Conservation (phyloP, 306 rosid genomes). For the Adenanthera pavonina region DNA sequence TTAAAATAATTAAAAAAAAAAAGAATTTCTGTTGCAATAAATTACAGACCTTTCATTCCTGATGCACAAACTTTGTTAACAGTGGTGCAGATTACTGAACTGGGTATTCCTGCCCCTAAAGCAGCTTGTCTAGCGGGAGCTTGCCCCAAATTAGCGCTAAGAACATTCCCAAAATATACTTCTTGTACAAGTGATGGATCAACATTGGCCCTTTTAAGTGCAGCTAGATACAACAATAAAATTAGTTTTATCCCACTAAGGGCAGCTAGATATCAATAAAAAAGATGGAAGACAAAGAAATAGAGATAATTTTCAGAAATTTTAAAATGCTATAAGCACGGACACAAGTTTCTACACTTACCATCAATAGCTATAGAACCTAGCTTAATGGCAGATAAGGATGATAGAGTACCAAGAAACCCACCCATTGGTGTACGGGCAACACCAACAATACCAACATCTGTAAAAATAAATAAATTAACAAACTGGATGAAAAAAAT, state of each 20-base stretch:
- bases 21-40: not conserved
- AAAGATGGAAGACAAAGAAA: not conserved
- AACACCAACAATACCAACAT: slow-evolving; percentile 96
- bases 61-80: slow-evolving; percentile 99
- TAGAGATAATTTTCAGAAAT: not conserved
- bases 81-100: slow-evolving; percentile 83
- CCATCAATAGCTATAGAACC: slow-evolving; percentile 94
- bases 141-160: slow-evolving; percentile 98
- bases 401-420: slow-evolving; percentile 87
- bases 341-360: slow-evolving; percentile 36
- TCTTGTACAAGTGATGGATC: slow-evolving; percentile 92
- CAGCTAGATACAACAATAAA: slow-evolving; percentile 54
- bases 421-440: slow-evolving; percentile 99
- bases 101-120: slow-evolving; percentile 90
- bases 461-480: slow-evolving; percentile 51
- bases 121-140: slow-evolving; percentile 99
- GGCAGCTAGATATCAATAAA: slow-evolving; percentile 63
- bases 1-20: not conserved
- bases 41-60: slow-evolving; percentile 83
- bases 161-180: slow-evolving; percentile 92
- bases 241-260: slow-evolving; percentile 39
- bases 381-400: slow-evolving; percentile 86
- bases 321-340: slow-evolving; percentile 15
- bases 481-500: slow-evolving; percentile 32
- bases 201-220: slow-evolving; percentile 88